Base-by-base conservation (phyloP, 345 rosid genomes). In the Pistacia vera region DNA sequence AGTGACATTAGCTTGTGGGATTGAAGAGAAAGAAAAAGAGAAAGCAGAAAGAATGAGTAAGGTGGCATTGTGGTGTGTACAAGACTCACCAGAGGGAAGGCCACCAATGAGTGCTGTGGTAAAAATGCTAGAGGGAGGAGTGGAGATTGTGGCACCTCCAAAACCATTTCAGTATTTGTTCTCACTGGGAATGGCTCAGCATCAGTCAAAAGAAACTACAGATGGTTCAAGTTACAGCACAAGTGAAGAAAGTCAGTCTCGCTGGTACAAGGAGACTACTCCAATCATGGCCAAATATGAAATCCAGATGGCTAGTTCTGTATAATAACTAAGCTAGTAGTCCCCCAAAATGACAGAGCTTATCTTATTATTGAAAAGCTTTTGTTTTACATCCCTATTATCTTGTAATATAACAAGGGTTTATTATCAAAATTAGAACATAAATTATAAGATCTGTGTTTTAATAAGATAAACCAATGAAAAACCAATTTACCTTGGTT, bases 101-200 rank as follows among this genome's bases (percentile, higher is more conserved):
- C 84, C 84, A 3, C 60, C 59, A 17, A 81, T 78, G 84, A 78
- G 77, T 59, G 74, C 77, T 25, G 81, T 81, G 52, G 74, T 70
- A 2, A 81, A 81, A 62, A 81, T 81, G 84, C n/a, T 81, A 66
- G 77, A 81, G 20, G 84, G 84, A 81, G 54, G 55, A 20, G 68
- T 77, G 68, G 78, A 81, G 44, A 44, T 77, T 11, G 4, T 22
- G 49, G 54, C 48, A 13, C 18, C 48, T 55, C 81, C 69, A 35
- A 81, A 81, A 18, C 84, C 81, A 30, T 81, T 81, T 46, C 66
- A 52, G 4, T 68, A 81, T 64, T 51, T 81, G 67, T 58, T 65
- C 9, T 55, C 63, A 14, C 3, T 66, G 35, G 49, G 63, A 9
- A 56, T 66, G 72, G 22, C 60, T 22, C 25, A 66, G n/a, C 55